phyloP scores from a whole-genome alignment of 176 grass and related monocot species.

The Tillandsia fasciculata region DNA sequence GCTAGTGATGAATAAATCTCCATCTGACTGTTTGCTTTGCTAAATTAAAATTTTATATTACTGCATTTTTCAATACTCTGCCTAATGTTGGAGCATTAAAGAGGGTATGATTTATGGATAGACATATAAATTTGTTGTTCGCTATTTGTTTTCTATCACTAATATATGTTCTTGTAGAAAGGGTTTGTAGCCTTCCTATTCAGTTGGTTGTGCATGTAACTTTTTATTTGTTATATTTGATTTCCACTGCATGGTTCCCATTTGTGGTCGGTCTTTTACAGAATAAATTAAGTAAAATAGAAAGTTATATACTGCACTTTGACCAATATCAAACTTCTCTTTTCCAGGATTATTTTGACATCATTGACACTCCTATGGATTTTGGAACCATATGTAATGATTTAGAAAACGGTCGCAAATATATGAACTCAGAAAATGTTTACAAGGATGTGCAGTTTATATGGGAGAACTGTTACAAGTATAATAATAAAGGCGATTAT shows the following conservation, averaged over 20 bases:
- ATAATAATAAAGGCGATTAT: slow-evolving; percentile 97
- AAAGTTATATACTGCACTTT: too few relatives aligned
- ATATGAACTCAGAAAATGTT: slow-evolving; percentile 87
- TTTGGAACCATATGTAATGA: slow-evolving; percentile 88
- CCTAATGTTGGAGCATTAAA: too few relatives aligned
- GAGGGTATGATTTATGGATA: background rate
- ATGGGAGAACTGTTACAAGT: slow-evolving; percentile 88
- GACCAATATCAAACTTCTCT: background rate
- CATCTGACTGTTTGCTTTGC: background rate
- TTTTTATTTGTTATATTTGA: background rate
- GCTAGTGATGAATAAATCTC: background rate
- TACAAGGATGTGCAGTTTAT: slow-evolving; percentile 85
- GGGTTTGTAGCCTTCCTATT: too few relatives aligned
- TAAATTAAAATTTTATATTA: background rate
- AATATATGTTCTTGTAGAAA: too few relatives aligned
- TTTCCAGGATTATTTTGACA: slow-evolving; percentile 89
- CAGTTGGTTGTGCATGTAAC: too few relatives aligned
- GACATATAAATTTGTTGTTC: too few relatives aligned
- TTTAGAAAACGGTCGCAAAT: slow-evolving; percentile 63
- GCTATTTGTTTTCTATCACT: too few relatives aligned
- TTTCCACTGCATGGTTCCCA: background rate
- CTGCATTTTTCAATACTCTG: background rate
- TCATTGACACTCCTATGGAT: slow-evolving; percentile 98
- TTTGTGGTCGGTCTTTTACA: background rate
- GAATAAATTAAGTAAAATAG: background rate